Evolutionary conservation across 2,329 filamentous ascomycete genomes (phyloP), one percentile per base, ranked within the genome.

Genomic region (Ophiostoma novo-ulmi): DNA sequence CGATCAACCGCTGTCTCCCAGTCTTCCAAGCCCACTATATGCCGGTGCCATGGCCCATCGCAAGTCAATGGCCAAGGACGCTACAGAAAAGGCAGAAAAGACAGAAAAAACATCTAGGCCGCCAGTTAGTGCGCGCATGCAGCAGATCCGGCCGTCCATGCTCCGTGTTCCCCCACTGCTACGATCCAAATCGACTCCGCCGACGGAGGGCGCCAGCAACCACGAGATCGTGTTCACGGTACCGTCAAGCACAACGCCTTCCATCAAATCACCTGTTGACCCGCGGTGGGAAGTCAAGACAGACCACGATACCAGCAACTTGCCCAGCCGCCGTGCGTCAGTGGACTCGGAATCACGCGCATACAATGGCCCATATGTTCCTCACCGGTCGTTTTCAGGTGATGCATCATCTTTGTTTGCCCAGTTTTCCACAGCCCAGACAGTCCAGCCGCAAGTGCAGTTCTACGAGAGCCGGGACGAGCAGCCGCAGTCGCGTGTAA

Each of bases 81-180:
- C 58, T 35, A 7, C 52, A 26, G 52, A 58, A 58, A 31, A 17
- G 58, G 31, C 31, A 31, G 31, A 31, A 31, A 31, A 31, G 31
- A 31, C 31, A 31, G 26, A 63, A 26, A 22, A 13, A 5, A 26
- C 26, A 17, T 5, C 20, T 14, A 63, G 20, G 26, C 80, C 81
- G 0, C 81, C 82, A 0, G 78, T 83, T 38, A 83, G 80, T 74
- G 80, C 83, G 77, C 78, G 78, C n/a, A 82, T 68, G 69, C 72
- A 80, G 7, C 73, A 73, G 4, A 78, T 80, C 36, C 80, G 78
- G 39, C 76, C 78, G 7, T 73, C 76, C 10, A 74, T 77, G 17
- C 74, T 78, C 14, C 76, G 77, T 66, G 81, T 78, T 3, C 78
- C 77, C 14, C 77, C 77, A 17, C 78, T 79, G 14, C 74, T 79